Evolutionary conservation across 2,329 filamentous ascomycete genomes (phyloP), one percentile per base, ranked within the genome.

Genomic region (Colletotrichum theobromicola): DNA sequence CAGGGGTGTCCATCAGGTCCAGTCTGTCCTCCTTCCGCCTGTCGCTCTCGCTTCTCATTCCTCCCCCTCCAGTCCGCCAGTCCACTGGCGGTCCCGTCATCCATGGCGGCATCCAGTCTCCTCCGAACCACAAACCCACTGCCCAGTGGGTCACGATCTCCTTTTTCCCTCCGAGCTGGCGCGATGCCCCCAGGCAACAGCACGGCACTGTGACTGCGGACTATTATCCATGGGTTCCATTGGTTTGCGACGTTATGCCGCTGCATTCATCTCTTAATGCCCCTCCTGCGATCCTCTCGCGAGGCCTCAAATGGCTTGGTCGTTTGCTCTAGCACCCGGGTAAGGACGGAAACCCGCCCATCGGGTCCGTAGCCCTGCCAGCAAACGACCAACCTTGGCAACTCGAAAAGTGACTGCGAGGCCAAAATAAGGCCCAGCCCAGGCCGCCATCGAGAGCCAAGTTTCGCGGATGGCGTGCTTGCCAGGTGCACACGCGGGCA

Each of bases 381-480:
- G 34, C 70, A 67, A 68, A 55, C 37, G 26, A 13, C 57, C 42
- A 68, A 57, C 55, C 46, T 60, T 26, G 60, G 24, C 42, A 50
- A 50, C 12, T n/a, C n/a, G 10, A 12, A 30, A 53, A 30, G 37
- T 34, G 26, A 53, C 30, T 24, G 21, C 12, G 24, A 72, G 34
- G 34, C 50, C 34, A 67, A 69, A 68, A 70, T 37, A 65, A 42
- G 71, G 30, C 66, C 64, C 46, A 60, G 34, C 66, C 42, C 55
- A 58, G 37, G 64, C 70, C 55, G 32, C 37, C 66, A 35, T 37
- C 55, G 32, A 68, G 70, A 68, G 53, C 67, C 67, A 74, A 61
- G 50, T 65, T 70, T 21, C n/a, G 35, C 24, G 15, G 58, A 60
- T 73, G 70, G 65, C 70, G 70, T 72, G 70, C 66, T 35, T 50